A percentile compares a stretch with the other conserved stretches of the same genome.
Conservation (phyloP, 1,284 basidiomycete genomes). For the Tilletia horrida region DNA sequence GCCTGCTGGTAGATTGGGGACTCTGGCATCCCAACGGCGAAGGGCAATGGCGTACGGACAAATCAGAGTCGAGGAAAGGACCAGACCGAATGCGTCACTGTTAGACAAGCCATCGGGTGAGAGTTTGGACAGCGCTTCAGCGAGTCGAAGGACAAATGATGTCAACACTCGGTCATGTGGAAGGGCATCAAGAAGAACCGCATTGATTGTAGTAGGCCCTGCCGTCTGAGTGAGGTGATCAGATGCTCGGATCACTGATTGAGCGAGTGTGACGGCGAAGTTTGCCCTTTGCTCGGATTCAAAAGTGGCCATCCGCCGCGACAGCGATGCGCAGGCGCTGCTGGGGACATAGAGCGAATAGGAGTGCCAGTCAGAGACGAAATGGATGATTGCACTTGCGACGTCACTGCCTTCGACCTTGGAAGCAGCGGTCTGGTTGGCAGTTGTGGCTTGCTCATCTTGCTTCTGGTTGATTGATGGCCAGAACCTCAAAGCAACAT, state of each 20-base stretch:
- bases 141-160: no score
- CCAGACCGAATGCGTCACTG: neutral
- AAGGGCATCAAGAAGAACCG: no score
- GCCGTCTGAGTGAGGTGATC: no score
- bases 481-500: no score
- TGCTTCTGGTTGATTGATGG: no score
- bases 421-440: no score
- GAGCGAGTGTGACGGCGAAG: neutral
- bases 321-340: neutral
- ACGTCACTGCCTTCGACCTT: no score
- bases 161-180: no score
- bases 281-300: neutral
- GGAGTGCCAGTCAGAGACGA: neutral
- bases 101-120: no score
- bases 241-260: neutral
- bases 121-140: no score
- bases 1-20: neutral
- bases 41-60: neutral
- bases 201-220: no score
- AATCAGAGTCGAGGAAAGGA: neutral
- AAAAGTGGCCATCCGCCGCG: neutral
- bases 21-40: neutral
- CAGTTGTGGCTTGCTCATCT: no score
- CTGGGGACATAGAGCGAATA: slow-evolving; percentile 5
- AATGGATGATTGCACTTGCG: neutral